Base-by-base conservation (phyloP, 129 eudicot genomes). In the Chrysanthemum makinoi region DNA sequence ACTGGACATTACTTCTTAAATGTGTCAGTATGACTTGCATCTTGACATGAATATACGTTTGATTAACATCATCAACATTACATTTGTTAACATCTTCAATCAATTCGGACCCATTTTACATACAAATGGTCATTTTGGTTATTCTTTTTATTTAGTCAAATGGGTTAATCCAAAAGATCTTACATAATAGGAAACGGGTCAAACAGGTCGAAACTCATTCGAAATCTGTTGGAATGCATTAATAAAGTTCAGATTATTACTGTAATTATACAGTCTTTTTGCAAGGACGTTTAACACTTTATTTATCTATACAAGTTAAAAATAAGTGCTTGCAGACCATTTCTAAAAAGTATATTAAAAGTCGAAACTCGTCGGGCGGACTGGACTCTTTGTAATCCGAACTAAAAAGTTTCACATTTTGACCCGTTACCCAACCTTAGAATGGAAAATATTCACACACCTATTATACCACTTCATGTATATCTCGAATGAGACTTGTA, bases 11-110 rank as follows among this genome's bases (percentile, higher is more conserved):
- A 55, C 43, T 74, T 65, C 13, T 13, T 69, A 35, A 24, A 12
- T 69, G 51, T 51, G 50, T 57, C 56, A 30, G 15, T 17, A 52
- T 47, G 19, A 47, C 66, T 26, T 54, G n/a, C 53, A 72, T 80
- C 56, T 5, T 53, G 28, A 16, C 46, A 60, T 16, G 28, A n/a
- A 54, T 26, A 13, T 19, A 30, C 3, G 26, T 52, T 52, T 17
- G 19, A 30, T 55, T 72, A 59, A 51, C 69, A 62, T 4, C 33
- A 51, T 33, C 43, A 16, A 52, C 13, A 6, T 14, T 70, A 39
- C 35, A 12, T 55, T 70, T 54, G 19, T 70, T 56, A 24, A 30
- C 10, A 13, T 16, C 18, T 63, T 64, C 63, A 11, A 10, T 39
- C 10, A 39, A 6, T 39, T 6, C 46, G 2, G 46, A 39, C 46